Percentiles rank a stretch among this genome's conserved stretches.
Evolutionary conservation across 352 stramenopile genomes (phyloP).

Genomic region (Pythium dissotocum): DNA sequence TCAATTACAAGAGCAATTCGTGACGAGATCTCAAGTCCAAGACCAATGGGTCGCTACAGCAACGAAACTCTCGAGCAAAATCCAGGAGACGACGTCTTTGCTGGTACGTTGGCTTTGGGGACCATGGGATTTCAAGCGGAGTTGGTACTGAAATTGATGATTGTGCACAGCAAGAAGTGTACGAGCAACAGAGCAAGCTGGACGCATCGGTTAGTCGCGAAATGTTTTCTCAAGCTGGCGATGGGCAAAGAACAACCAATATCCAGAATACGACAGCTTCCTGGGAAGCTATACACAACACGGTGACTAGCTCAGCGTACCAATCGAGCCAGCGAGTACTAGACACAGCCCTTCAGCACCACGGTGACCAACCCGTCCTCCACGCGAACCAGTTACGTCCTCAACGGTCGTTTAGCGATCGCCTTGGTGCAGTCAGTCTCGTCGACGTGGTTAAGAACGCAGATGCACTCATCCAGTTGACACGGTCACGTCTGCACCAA

Average conservation of each 20-base stretch:
- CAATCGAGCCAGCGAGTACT: constrained; percentile 32
- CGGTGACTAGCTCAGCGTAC: constrained; percentile 24
- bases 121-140: neutral
- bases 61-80: constrained; percentile 32
- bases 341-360: constrained; percentile 35
- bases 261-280: constrained; percentile 26
- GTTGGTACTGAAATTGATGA: neutral
- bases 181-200: constrained; percentile 43
- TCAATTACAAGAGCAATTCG: constrained; percentile 39
- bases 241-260: constrained; percentile 29
- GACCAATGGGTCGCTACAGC: constrained; percentile 45
- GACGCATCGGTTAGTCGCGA: constrained; percentile 31
- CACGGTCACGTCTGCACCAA: constrained; percentile 25
- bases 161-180: constrained; percentile 40
- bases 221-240: constrained; percentile 37
- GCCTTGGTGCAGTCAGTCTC: constrained; percentile 27
- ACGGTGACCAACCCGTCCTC: constrained; percentile 38
- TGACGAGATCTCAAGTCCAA: constrained; percentile 39
- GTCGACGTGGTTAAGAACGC: constrained; percentile 37
- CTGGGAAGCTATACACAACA: constrained; percentile 37
- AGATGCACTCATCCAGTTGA: constrained; percentile 37
- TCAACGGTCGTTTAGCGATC: constrained; percentile 21
- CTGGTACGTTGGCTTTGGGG: constrained; percentile 26
- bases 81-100: constrained; percentile 34
- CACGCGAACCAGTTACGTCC: constrained; percentile 28